These are phyloP conservation scores for Sphagnum magellanicum DNA, from an alignment of 228 moss, liverwort and hornwort species.

Conservation along the genomic window DNA sequence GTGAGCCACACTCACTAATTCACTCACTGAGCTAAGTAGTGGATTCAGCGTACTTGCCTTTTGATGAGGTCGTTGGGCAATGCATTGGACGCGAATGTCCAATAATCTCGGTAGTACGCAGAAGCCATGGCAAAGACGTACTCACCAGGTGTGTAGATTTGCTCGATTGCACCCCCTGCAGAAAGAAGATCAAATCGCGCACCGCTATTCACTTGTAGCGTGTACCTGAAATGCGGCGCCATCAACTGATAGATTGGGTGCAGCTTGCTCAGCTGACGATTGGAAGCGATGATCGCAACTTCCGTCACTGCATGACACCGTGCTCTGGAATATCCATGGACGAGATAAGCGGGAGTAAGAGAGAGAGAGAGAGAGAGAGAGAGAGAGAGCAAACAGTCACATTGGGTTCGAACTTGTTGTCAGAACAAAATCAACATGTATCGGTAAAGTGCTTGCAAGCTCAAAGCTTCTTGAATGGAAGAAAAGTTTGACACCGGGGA, in stretches of 20 bases:
- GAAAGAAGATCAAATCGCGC: constrained; percentile 57
- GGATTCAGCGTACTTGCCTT: constrained; percentile 24
- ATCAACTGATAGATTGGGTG: constrained; percentile 72
- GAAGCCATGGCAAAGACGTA: constrained; percentile 58
- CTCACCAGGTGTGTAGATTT: constrained; percentile 45
- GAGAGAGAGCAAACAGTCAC: background rate
- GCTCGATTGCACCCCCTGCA: constrained; percentile 56
- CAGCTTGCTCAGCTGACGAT: constrained; percentile 66
- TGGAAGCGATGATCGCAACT: constrained; percentile 44
- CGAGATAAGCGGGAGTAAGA: background rate
- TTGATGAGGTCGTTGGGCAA: constrained; percentile 56
- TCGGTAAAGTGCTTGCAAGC: no score
- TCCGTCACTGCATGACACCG: constrained; percentile 64
- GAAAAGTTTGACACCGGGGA: no score
- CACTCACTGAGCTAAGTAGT: background rate
- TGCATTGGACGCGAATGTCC: constrained; percentile 49
- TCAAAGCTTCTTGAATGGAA: no score
- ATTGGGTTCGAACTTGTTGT: background rate
- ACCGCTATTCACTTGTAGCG: constrained; percentile 37
- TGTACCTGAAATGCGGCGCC: constrained; percentile 71
- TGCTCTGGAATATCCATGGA: constrained; percentile 18
- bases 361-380: background rate
- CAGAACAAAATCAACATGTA: background rate
- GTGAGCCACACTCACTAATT: background rate
- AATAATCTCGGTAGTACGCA: constrained; percentile 37